Percentiles rank a stretch among this genome's conserved stretches.
These are phyloP conservation scores for Penicillium rolfsii DNA, from an alignment of 2,329 filamentous ascomycete genomes.

Conservation along the genomic window DNA sequence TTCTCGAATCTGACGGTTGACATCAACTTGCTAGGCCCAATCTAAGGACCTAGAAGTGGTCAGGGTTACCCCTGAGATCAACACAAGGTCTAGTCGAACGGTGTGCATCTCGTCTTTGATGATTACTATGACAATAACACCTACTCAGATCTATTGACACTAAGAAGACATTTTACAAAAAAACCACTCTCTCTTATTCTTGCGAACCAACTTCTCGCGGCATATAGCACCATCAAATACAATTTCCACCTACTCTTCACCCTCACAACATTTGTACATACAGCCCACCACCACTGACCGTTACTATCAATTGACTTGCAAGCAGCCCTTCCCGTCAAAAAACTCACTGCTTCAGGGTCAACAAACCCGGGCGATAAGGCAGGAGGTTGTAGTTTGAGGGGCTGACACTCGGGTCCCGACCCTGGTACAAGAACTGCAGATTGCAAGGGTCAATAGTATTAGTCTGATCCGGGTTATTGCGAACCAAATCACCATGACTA, in stretches of 20 bases:
- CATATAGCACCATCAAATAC: neutral
- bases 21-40: too few species aligned
- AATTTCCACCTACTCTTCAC: neutral
- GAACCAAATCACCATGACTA: conserved; percentile 66
- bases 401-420: conserved; percentile 49
- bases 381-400: conserved; percentile 53
- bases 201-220: neutral
- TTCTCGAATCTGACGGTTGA: too few species aligned
- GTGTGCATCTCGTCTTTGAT: too few species aligned
- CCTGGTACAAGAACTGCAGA: conserved; percentile 67
- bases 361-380: conserved; percentile 60
- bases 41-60: too few species aligned
- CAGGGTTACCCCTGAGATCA: too few species aligned
- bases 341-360: conserved; percentile 49
- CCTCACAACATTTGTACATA: neutral
- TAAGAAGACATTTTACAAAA: neutral
- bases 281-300: neutral
- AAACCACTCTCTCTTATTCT: neutral
- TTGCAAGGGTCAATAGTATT: conserved; percentile 67
- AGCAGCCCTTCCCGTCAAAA: neutral
- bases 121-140: too few species aligned
- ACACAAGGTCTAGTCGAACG: too few species aligned
- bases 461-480: conserved; percentile 62
- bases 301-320: neutral
- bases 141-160: too few species aligned